Conservation (phyloP, 78 protist genomes). For the Polysphondylium violaceum region DNA sequence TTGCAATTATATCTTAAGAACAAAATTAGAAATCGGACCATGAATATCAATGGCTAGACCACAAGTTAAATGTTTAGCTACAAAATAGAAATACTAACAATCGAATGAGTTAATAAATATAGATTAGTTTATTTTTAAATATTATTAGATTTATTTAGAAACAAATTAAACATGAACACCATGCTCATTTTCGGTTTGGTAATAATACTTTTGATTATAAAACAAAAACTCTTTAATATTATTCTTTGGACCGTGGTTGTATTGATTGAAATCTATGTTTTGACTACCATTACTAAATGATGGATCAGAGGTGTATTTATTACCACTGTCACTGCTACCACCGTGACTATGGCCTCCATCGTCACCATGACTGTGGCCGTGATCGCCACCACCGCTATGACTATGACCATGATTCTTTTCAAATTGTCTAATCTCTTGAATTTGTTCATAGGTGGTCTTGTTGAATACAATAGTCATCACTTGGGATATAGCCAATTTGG, state of each 20-base stretch:
- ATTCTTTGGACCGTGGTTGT: constrained; percentile 37
- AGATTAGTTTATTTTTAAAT: too few species aligned
- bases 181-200: neutral
- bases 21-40: too few species aligned
- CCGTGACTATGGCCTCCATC: constrained; percentile 8
- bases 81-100: too few species aligned
- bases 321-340: neutral
- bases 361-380: constrained; percentile 2
- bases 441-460: constrained; percentile 65
- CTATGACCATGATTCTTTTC: neutral
- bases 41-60: too few species aligned
- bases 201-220: constrained; percentile 23
- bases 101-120: too few species aligned
- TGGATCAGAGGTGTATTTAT: neutral
- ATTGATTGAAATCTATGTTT: constrained; percentile 8
- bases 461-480: constrained; percentile 40
- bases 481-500: constrained; percentile 39
- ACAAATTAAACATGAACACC: too few species aligned
- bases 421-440: constrained; percentile 29
- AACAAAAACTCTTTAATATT: constrained; percentile 64
- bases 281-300: constrained; percentile 10
- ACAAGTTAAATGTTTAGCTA: too few species aligned
- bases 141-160: too few species aligned
- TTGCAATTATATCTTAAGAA: too few species aligned
- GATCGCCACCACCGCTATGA: neutral